These are phyloP conservation scores for Phytophthora pseudosyringae DNA, from an alignment of 352 stramenopile genomes.

Conservation along the genomic window DNA sequence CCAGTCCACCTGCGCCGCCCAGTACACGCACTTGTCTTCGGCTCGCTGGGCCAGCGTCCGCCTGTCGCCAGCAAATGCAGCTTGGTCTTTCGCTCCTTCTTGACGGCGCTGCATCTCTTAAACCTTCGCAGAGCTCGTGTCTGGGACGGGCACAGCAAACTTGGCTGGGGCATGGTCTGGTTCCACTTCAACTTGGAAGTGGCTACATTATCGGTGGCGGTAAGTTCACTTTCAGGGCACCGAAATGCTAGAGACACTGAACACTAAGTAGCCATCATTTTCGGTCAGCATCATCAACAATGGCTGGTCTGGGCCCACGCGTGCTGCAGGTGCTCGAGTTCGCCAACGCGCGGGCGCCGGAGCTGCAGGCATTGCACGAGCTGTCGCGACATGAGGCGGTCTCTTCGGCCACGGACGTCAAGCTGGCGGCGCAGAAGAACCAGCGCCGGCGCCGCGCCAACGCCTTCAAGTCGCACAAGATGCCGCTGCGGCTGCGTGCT, in stretches of 20 bases:
- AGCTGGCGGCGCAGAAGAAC: constrained; percentile 61
- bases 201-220: background rate
- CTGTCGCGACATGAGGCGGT: constrained; percentile 45
- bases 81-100: background rate
- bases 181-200: constrained; percentile 1
- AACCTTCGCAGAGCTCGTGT: background rate
- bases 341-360: constrained; percentile 64
- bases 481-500: constrained; percentile 64
- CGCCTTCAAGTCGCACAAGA: constrained; percentile 77
- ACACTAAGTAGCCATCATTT: background rate
- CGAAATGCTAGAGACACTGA: too few species aligned
- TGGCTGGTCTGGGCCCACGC: constrained; percentile 55
- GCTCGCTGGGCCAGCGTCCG: constrained; percentile 7
- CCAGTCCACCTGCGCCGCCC: constrained; percentile 28
- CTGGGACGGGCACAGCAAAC: too few species aligned
- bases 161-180: background rate
- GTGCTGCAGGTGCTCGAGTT: constrained; percentile 87
- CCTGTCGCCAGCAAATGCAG: background rate
- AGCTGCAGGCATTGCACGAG: constrained; percentile 80
- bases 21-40: constrained; percentile 25
- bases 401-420: constrained; percentile 35
- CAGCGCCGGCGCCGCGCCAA: constrained; percentile 77
- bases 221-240: too few species aligned
- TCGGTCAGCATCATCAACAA: background rate
- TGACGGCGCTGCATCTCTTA: background rate